Conservation (phyloP, 148 eudicot species). For the Talinum fruticosum region DNA sequence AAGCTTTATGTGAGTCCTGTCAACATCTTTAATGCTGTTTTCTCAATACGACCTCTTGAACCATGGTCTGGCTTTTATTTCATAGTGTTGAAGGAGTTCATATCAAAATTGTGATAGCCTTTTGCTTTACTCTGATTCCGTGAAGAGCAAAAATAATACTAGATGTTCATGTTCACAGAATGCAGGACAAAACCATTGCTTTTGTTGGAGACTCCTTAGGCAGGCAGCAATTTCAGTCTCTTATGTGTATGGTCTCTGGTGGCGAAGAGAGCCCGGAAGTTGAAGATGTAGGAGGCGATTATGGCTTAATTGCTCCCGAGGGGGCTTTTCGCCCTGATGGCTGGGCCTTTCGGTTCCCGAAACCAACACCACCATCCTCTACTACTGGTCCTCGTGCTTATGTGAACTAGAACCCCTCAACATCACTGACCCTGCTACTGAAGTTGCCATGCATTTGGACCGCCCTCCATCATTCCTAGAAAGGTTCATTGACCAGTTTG, state of each 20-base stretch:
- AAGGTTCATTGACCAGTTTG: slow-evolving; percentile 31
- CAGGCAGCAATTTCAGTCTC: slow-evolving; percentile 64
- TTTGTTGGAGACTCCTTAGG: slow-evolving; percentile 68
- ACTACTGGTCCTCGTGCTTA: slow-evolving; percentile 57
- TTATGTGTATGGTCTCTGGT: slow-evolving; percentile 65
- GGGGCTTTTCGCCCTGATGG: slow-evolving; percentile 55
- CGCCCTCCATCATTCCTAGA: slow-evolving; percentile 50
- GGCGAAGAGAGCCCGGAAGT: slow-evolving; percentile 51
- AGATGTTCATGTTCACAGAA: slow-evolving; percentile 27
- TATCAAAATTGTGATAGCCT: not conserved
- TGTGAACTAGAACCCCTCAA: slow-evolving; percentile 49
- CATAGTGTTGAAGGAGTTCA: not conserved
- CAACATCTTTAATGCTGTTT: not conserved
- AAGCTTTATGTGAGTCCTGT: not conserved
- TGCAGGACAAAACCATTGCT: slow-evolving; percentile 69
- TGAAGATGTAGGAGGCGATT: slow-evolving; percentile 45
- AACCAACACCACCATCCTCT: slow-evolving; percentile 62
- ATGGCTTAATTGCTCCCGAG: slow-evolving; percentile 35
- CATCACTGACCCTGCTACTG: slow-evolving; percentile 29
- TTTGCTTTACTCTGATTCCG: not conserved
- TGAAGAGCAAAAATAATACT: not conserved
- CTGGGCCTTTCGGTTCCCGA: slow-evolving; percentile 58
- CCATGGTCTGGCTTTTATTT: not conserved
- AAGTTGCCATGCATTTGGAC: slow-evolving; percentile 64
- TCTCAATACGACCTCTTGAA: not conserved